Evolutionary conservation across 352 stramenopile species (phyloP), one percentile per base, ranked within the genome.

Genomic region (Phytophthora sp.): DNA sequence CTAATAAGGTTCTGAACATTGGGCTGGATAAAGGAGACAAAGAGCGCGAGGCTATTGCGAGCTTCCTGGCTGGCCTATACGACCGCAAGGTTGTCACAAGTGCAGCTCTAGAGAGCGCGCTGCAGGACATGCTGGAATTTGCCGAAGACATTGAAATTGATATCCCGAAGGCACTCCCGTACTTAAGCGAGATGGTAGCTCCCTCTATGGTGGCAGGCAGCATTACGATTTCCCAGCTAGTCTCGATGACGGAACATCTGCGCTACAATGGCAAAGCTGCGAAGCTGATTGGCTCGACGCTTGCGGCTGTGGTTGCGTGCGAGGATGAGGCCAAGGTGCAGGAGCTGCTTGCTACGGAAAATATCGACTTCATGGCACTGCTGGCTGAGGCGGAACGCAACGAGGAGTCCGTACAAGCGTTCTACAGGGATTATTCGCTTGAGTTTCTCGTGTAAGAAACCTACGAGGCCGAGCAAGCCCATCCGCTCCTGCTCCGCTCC

Each of bases 101-200:
- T 15, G 73, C 77, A 31, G 66, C 63, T 23, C 65, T 93, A 15
- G 56, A 67, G 24, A 59, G 49, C 33, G 69, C 77, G n/a, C 46
- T 91, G 45, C 57, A 79, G 47, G 82, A 90, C 2, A 45, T 91
- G 54, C 66, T 94, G 26, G 86, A 93, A 71, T 86, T 91, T 44
- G 70, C 79, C 18, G 86, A 94, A 42, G 86, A 94, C 47, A 79
- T 93, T 35, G 86, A 93, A 63, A 91, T 94, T 55, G 86, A 94
- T 41, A 92, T 93, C 52, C 86, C 86, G 12, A 76, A 84, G 52
- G 86, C 82, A 57, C 70, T 90, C 11, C 66, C 73, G 33, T 94
- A 94, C 69, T 57, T 94, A 36, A 76, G 73, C 36, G 67, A 88
- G 45, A 92, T 94, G 83, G 59, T 94, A 15, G 82, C 82, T 38